Evolutionary conservation across 768 basidiomycete genomes (phyloP), one percentile per base, ranked within the genome.

Genomic region (Auricularia heimuer): DNA sequence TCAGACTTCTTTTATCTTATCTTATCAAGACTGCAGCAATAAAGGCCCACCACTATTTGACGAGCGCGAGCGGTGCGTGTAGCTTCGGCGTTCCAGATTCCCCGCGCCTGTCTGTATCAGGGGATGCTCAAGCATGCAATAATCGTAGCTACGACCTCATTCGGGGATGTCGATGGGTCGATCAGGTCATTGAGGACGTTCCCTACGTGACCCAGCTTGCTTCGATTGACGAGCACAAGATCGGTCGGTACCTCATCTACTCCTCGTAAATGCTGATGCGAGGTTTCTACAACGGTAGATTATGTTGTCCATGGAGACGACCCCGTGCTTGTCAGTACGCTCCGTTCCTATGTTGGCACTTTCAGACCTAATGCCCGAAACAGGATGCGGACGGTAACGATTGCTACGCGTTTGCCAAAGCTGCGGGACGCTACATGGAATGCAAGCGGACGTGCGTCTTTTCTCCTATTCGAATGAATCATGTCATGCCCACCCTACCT

Each of bases 21-120:
- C 33, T n/a, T 12, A 35, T 39, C 21, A 35, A 21, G 10, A 14
- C 16, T 34, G 18, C 42, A 68, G 68, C 51, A 67, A 67, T 42
- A 68, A 68, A 63, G 68, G 68, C 14, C 68, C 68, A n/a, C 63
- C 68, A 3, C 66, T 68, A 10, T 68, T 68, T 61, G 68, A 62
- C 45, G 64, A 68, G 54, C 45, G 42, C 39, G 68, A 68, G 63
- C 35, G 68, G 68, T 68, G 34, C 61, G 21, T 18, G 33, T 18
- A 6, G 10, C 47, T 10, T 6, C 34, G 51, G 37, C 11, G 66
- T 4, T 11, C 37, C 39, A 14, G 8, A 42, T 42, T 42, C 8
- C 29, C 29, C 29, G 29, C 29, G 29, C 29, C 29, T 29, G 39
- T 14, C 39, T 42, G 39, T 14, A 42, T 14, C 8, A 42, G 8